Evolutionary conservation across 139 green algal genomes (phyloP).

Genomic region (Coelastrella sp.): DNA sequence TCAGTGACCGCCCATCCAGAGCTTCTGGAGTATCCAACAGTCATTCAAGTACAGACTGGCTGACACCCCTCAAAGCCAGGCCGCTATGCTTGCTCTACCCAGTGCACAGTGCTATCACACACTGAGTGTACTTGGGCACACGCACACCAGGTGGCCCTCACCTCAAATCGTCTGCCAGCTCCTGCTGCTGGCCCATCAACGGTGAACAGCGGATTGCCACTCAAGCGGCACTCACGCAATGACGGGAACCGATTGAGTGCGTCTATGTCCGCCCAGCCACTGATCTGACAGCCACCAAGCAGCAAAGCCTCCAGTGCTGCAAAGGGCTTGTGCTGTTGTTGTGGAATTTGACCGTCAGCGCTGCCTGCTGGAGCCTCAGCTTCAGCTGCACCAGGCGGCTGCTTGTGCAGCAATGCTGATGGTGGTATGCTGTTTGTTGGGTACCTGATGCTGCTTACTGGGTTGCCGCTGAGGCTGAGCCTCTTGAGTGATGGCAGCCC

Average conservation of each 20-base stretch:
- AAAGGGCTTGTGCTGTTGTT: conserved; percentile 28
- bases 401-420: background rate
- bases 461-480: conserved; percentile 79
- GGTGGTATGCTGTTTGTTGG: background rate
- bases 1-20: background rate
- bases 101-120: too few relatives aligned
- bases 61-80: too few relatives aligned
- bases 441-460: conserved; percentile 51
- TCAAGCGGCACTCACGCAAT: conserved; percentile 77
- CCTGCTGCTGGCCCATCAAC: background rate
- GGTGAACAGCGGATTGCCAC: conserved; percentile 78
- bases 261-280: conserved; percentile 72
- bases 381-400: background rate
- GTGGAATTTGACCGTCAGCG: background rate
- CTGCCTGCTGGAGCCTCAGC: background rate
- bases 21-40: background rate
- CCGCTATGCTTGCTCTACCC: too few relatives aligned
- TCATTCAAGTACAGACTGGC: too few relatives aligned
- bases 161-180: conserved; percentile 71
- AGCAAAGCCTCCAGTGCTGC: conserved; percentile 58
- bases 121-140: too few relatives aligned
- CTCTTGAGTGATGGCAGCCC: conserved; percentile 68
- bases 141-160: conserved; percentile 6
- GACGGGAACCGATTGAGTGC: conserved; percentile 71
- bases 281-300: conserved; percentile 71